Conservation (phyloP, 2,329 filamentous ascomycete species). For the Hymenoscyphus linearis region DNA sequence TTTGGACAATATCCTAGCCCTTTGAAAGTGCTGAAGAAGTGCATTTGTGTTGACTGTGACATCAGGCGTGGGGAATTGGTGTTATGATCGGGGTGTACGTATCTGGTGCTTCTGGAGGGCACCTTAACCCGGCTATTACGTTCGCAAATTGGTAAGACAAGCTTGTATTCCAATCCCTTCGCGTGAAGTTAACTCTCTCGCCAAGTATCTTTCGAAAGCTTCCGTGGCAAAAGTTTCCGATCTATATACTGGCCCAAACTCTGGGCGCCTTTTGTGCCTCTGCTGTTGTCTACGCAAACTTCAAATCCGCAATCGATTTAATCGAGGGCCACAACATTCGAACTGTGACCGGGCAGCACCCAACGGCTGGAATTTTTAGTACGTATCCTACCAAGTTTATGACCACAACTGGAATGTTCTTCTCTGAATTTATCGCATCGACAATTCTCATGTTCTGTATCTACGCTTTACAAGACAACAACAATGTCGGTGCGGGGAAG, state of each 20-base stretch:
- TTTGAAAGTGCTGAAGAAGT: background rate
- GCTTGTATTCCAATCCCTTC: background rate
- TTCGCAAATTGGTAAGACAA: slow-evolving; percentile 52
- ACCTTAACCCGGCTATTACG: slow-evolving; percentile 67
- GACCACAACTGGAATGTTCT: slow-evolving; percentile 62
- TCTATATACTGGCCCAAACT: slow-evolving; percentile 60
- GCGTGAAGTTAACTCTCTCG: background rate
- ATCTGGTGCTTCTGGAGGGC: slow-evolving; percentile 58
- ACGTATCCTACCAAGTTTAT: slow-evolving; percentile 63
- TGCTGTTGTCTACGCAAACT: slow-evolving; percentile 49
- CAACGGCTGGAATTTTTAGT: slow-evolving; percentile 64
- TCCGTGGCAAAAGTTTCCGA: slow-evolving; percentile 63
- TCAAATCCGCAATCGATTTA: slow-evolving; percentile 59
- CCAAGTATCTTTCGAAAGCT: slow-evolving; percentile 55
- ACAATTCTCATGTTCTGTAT: slow-evolving; percentile 67
- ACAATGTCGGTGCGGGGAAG: slow-evolving; percentile 46
- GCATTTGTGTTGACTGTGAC: background rate
- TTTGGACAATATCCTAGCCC: background rate
- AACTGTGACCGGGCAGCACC: slow-evolving; percentile 48
- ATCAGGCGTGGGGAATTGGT: slow-evolving; percentile 40
- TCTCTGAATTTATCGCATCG: slow-evolving; percentile 66
- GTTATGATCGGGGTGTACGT: slow-evolving; percentile 67
- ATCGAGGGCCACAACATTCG: slow-evolving; percentile 60
- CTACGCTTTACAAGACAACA: slow-evolving; percentile 59
- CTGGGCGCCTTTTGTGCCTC: slow-evolving; percentile 62